Conservation (phyloP, 1,284 basidiomycete species). For the Sporisorium reilianum region DNA sequence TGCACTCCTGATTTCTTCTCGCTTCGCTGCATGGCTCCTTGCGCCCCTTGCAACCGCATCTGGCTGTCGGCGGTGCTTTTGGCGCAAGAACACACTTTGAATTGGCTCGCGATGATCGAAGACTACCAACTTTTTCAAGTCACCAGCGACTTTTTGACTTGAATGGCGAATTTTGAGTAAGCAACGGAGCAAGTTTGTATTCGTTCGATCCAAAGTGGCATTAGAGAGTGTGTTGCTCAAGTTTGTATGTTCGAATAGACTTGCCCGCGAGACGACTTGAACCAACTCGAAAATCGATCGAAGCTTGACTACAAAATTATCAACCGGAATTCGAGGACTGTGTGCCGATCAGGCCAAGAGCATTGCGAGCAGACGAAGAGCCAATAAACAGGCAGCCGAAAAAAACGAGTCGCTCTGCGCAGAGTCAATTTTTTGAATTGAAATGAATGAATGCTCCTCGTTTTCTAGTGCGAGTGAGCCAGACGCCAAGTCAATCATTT, state of each 20-base stretch:
- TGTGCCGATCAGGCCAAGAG: slow-evolving; percentile 1
- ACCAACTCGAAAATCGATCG: neutral
- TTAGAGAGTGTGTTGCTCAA: neutral
- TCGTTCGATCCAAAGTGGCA: neutral
- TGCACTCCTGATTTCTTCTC: slow-evolving; percentile 12
- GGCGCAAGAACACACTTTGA: slow-evolving; percentile 1
- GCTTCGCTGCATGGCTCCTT: slow-evolving; percentile 15
- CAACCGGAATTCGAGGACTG: neutral
- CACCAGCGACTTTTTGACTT: neutral
- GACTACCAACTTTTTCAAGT: slow-evolving; percentile 1
- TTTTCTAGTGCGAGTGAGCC: slow-evolving; percentile 3
- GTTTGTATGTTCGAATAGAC: neutral
- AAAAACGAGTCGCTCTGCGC: neutral
- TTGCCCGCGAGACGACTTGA: neutral
- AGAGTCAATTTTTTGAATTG: neutral
- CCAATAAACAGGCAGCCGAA: neutral
- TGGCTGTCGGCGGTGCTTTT: neutral
- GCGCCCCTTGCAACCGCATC: neutral
- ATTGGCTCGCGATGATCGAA: slow-evolving; percentile 1
- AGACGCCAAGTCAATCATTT: slow-evolving; percentile 1
- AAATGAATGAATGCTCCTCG: neutral
- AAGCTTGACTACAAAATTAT: neutral
- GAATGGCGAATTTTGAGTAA: neutral
- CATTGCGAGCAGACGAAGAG: neutral
- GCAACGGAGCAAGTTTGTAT: neutral